phyloP scores from a whole-genome alignment of 441 rosid species.

The Eutrema salsugineum region DNA sequence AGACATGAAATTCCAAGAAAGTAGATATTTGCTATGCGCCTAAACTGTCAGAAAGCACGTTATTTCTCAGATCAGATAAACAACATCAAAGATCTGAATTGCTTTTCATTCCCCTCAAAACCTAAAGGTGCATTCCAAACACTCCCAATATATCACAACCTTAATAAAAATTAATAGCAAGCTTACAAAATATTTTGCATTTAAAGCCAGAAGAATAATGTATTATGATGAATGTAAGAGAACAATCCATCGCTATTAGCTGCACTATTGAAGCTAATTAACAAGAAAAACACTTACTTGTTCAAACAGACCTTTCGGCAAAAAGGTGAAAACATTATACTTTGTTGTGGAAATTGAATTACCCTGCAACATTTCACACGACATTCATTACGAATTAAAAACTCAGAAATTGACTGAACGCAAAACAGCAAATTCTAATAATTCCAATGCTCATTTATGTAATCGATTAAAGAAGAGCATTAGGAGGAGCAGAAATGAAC shows the following conservation, averaged over 20 bases:
- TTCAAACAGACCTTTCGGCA: slow-evolving; percentile 97
- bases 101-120: not conserved
- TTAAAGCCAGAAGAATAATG: not conserved
- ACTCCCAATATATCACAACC: not conserved
- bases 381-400: slow-evolving; percentile 32
- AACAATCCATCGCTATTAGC: not conserved
- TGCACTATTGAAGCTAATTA: not conserved
- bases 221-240: not conserved
- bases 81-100: not conserved
- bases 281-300: slow-evolving; percentile 51
- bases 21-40: slow-evolving; percentile 97
- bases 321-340: slow-evolving; percentile 90
- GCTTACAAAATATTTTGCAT: not conserved
- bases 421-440: too few species aligned
- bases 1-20: slow-evolving; percentile 89
- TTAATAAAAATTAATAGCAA: not conserved
- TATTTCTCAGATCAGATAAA: slow-evolving; percentile 35
- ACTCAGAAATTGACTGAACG: not conserved
- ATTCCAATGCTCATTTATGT: too few species aligned
- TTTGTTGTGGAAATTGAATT: slow-evolving; percentile 95
- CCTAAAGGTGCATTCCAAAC: not conserved
- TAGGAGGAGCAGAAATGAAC: not conserved
- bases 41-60: slow-evolving; percentile 70
- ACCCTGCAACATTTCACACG: slow-evolving; percentile 54
- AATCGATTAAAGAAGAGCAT: too few species aligned